These are phyloP conservation scores for Lagenidium sp. DNA, from an alignment of 352 stramenopile genomes.

Conservation along the genomic window DNA sequence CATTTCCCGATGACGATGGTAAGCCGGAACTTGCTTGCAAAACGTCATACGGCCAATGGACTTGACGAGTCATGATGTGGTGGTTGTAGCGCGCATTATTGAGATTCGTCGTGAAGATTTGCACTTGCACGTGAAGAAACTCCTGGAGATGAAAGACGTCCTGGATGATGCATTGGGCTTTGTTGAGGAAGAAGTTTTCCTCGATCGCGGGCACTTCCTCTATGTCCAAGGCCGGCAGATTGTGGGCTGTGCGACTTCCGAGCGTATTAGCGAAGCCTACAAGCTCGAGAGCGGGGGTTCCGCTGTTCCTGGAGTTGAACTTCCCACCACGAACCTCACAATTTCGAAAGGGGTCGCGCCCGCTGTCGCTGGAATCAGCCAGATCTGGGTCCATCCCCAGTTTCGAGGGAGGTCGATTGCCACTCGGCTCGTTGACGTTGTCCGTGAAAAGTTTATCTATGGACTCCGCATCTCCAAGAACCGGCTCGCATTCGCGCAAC, in stretches of 20 bases:
- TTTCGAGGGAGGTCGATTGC: conserved; percentile 43
- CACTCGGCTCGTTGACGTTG: conserved; percentile 44
- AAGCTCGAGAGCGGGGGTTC: conserved; percentile 11
- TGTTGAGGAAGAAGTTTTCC: conserved; percentile 35
- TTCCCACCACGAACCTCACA: background rate
- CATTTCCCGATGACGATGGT: conserved; percentile 29
- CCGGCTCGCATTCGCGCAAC: conserved; percentile 61
- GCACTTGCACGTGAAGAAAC: conserved; percentile 52
- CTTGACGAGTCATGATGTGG: background rate
- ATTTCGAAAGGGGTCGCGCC: conserved; percentile 1
- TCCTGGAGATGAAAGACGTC: conserved; percentile 58
- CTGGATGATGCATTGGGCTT: conserved; percentile 68
- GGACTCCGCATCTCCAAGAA: conserved; percentile 40
- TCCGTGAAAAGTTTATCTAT: conserved; percentile 66
- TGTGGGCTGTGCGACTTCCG: conserved; percentile 48
- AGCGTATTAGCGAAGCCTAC: conserved; percentile 39
- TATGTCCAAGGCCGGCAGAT: conserved; percentile 51
- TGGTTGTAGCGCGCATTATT: conserved; percentile 33
- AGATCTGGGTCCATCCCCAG: conserved; percentile 60
- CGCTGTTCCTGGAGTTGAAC: background rate
- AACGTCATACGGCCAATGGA: too few species aligned
- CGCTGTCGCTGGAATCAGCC: conserved; percentile 51
- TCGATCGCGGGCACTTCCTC: conserved; percentile 49
- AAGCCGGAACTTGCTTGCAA: too few species aligned
- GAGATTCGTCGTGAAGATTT: conserved; percentile 52